These are phyloP conservation scores for Waltergamsia citrina DNA, from an alignment of 2,329 filamentous ascomycete species.

Conservation along the genomic window DNA sequence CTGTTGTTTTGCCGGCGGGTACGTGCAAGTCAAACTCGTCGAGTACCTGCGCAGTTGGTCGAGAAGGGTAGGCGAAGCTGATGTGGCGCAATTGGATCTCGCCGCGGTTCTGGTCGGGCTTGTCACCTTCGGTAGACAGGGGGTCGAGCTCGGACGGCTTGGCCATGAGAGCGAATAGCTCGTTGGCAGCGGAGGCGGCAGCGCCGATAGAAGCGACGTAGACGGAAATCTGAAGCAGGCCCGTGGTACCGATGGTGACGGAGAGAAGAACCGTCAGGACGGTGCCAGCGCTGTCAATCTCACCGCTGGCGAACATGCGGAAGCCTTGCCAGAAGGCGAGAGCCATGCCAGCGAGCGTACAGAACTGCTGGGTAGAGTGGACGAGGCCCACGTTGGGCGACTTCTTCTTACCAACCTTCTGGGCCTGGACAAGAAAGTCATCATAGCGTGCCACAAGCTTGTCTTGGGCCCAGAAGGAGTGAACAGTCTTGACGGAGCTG, in stretches of 20 bases:
- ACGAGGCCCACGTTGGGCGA: constrained; percentile 67
- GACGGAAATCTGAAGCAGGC: not conserved
- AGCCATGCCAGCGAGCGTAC: constrained; percentile 80
- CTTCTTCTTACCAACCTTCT: constrained; percentile 52
- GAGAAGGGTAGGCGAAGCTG: constrained; percentile 90
- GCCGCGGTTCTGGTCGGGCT: not conserved
- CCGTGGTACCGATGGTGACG: no score
- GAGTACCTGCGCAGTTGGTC: constrained; percentile 85
- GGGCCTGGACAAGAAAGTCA: constrained; percentile 41
- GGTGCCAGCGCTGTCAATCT: constrained; percentile 51
- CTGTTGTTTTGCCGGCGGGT: constrained; percentile 88
- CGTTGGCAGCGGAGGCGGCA: not conserved
- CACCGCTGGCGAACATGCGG: constrained; percentile 58
- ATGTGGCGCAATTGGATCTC: constrained; percentile 28
- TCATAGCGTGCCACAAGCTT: constrained; percentile 86
- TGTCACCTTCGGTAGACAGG: not conserved
- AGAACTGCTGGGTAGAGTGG: constrained; percentile 73
- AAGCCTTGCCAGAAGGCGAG: constrained; percentile 85
- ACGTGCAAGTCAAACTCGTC: constrained; percentile 69
- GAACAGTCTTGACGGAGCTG: constrained; percentile 84
- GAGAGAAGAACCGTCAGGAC: constrained; percentile 6
- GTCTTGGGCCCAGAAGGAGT: constrained; percentile 88
- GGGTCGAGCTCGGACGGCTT: not conserved
- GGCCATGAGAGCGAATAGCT: not conserved
- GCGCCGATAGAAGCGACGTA: not conserved